A percentile compares a stretch with the other conserved stretches of the same genome.
Evolutionary conservation across 2,329 filamentous ascomycete genomes (phyloP).

Genomic region (Microsporum ferrugineum): DNA sequence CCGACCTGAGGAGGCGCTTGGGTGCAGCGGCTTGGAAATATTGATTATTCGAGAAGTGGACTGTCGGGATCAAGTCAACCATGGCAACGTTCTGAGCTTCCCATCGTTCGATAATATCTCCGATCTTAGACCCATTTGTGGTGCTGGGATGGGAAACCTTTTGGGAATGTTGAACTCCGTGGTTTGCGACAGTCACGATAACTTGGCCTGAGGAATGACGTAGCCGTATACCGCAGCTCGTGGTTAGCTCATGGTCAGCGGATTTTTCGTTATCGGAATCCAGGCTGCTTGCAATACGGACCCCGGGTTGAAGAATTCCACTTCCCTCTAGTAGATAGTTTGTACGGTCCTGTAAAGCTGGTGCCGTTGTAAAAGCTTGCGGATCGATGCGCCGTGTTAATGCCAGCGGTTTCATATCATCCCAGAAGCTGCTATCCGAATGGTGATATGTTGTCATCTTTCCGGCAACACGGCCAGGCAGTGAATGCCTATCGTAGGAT

Average conservation of each 20-base stretch:
- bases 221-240: background rate
- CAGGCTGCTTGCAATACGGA: background rate
- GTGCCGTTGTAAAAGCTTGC: too few species aligned
- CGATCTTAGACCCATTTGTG: background rate
- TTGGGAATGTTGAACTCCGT: background rate
- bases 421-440: background rate
- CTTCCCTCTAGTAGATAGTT: background rate
- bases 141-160: background rate
- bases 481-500: background rate
- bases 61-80: background rate
- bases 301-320: background rate
- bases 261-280: background rate
- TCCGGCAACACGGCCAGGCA: background rate
- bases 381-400: background rate
- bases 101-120: background rate
- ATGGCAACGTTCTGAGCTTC: background rate
- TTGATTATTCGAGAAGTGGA: background rate
- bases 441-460: constrained; percentile 1
- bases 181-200: background rate
- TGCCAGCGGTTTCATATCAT: background rate
- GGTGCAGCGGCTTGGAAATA: background rate
- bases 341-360: background rate
- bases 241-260: background rate
- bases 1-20: background rate
- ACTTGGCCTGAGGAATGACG: background rate